Evolutionary conservation across 2,329 filamentous ascomycete species (phyloP), one percentile per base, ranked within the genome.

Genomic region (Aureobasidium sp.): DNA sequence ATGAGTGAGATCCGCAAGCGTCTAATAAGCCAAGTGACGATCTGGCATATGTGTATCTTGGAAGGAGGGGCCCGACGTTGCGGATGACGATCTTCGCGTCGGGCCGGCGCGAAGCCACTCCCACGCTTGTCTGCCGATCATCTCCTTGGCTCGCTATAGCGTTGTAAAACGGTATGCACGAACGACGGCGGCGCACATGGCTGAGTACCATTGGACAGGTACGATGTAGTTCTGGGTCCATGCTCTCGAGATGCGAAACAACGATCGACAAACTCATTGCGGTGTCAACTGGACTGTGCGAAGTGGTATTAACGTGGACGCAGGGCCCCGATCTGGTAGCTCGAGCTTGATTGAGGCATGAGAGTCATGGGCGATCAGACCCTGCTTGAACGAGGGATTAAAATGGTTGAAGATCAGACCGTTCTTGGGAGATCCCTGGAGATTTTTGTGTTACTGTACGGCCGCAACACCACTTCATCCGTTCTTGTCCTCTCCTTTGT

Each of bases 311-410:
- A 60, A 48, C 56, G 56, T 60, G 20, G 8, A 36, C 48, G 43
- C 43, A 60, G 42, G 16, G 13, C n/a, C 56, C 38, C n/a, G 29
- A 60, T 60, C 23, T 2, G 43, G 56, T 10, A 60, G 56, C n/a
- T 47, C 6, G 5, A 36, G 8, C n/a, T 16, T 58, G 23, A 56
- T 29, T 31, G 7, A 40, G 23, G 42, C 29, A 13, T 13, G 33
- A 36, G n/a, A n/a, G n/a, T 54, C 38, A 43, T 43, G 29, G 25
- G 9, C 18, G 25, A 56, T 56, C 38, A 29, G 10, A 53, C 3
- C 25, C 18, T 18, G 33, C 33, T 50, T 50, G 23, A 16, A 16
- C 38, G 38, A 40, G 38, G 7, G 7, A 16, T 40, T 40, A 40
- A 16, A 40, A 16, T 40, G 25, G 31, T 43, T 43, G 25, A 4